Evolutionary conservation across 2,329 filamentous ascomycete genomes (phyloP).

Genomic region (Aspergillus phoenicis): DNA sequence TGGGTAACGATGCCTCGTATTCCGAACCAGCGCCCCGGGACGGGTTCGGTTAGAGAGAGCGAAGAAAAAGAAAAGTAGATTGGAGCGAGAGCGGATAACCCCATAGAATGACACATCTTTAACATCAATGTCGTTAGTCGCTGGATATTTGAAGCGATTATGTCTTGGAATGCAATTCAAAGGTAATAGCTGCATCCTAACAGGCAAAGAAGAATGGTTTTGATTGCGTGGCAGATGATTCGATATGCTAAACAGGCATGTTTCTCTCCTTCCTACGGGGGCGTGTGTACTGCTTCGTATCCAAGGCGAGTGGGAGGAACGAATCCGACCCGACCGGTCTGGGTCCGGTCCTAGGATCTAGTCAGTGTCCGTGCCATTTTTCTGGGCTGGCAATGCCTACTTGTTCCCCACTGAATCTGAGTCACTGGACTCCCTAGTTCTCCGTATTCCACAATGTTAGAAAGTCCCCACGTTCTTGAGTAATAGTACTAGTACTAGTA

Average conservation of each 20-base stretch:
- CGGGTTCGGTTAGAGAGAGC: conserved; percentile 2
- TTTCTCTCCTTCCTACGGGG: neutral
- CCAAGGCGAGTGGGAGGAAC: neutral
- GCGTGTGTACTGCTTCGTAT: conserved; percentile 2
- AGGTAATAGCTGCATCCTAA: neutral
- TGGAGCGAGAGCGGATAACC: neutral
- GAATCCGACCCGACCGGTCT: conserved; percentile 6
- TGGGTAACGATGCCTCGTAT: conserved; percentile 3
- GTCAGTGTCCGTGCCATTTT: conserved; percentile 7
- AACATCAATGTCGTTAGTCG: too few species aligned
- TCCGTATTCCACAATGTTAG: neutral
- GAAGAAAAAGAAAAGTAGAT: neutral
- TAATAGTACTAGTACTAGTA: neutral
- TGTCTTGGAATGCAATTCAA: neutral
- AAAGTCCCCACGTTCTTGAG: neutral
- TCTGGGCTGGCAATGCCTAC: neutral
- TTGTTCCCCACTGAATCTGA: conserved; percentile 3
- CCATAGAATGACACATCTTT: too few species aligned
- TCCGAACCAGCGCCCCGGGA: conserved; percentile 2
- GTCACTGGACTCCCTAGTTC: neutral
- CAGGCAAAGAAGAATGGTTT: neutral
- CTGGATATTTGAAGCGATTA: neutral
- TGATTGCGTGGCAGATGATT: neutral
- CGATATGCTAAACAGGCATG: neutral
- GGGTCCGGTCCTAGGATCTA: conserved; percentile 4